A percentile compares a stretch with the other conserved stretches of the same genome.
These are phyloP conservation scores for Vitis hybrid DNA, from an alignment of 177 flowering plant genomes.

Conservation along the genomic window DNA sequence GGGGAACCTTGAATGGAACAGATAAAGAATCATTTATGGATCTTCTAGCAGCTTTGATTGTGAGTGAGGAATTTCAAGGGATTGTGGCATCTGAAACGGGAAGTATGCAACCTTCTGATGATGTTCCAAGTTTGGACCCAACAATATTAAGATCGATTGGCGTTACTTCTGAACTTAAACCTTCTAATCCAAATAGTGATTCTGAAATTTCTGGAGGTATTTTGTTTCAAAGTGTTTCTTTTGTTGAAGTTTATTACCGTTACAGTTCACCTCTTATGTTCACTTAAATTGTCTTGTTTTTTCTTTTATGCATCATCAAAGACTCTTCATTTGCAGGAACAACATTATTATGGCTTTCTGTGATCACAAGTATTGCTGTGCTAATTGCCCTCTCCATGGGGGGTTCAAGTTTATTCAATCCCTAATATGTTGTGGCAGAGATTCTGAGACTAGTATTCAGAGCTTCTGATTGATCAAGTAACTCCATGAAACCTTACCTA, in stretches of 20 bases:
- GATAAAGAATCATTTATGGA: conserved; percentile 86
- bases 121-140: conserved; percentile 24
- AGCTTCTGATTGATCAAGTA: conserved; percentile 19
- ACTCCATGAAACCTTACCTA: neutral
- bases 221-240: neutral
- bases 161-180: conserved; percentile 24
- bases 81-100: conserved; percentile 81
- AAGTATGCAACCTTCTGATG: conserved; percentile 35
- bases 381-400: conserved; percentile 68
- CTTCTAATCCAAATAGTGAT: conserved; percentile 30
- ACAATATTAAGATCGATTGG: conserved; percentile 20
- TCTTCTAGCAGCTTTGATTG: conserved; percentile 81
- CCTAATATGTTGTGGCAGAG: conserved; percentile 34
- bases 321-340: conserved; percentile 49
- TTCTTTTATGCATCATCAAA: neutral
- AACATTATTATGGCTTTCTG: conserved; percentile 73
- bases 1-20: conserved; percentile 23
- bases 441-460: neutral
- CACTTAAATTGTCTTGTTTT: neutral
- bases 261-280: neutral
- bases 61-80: conserved; percentile 95
- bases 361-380: conserved; percentile 61
- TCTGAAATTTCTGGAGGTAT: conserved; percentile 50
- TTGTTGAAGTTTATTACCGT: neutral
- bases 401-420: conserved; percentile 83